Conservation (phyloP, 768 basidiomycete genomes). For the Chlorophyllum brunneum region DNA sequence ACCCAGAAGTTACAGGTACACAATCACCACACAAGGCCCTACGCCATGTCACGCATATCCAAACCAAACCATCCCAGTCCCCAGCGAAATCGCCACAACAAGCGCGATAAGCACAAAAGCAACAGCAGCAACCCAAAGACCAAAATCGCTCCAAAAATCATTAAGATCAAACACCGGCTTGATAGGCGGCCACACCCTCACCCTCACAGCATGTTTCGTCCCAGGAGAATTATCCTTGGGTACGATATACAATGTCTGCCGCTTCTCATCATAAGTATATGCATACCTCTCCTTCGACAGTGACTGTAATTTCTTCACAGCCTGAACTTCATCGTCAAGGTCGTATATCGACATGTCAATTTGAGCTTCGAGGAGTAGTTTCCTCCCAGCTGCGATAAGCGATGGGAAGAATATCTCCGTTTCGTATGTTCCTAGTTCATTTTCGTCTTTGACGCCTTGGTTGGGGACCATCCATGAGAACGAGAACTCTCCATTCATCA, state of each 20-base stretch:
- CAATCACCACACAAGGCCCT: neutral
- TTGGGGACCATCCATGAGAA: constrained; percentile 51
- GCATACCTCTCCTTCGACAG: constrained; percentile 33
- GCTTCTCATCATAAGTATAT: constrained; percentile 55
- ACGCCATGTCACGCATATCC: neutral
- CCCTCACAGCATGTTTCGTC: constrained; percentile 43
- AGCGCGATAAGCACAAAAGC: constrained; percentile 18
- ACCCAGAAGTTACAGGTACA: neutral
- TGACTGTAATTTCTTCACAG: neutral
- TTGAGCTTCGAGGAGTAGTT: constrained; percentile 57
- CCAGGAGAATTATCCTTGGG: constrained; percentile 38
- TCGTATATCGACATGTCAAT: constrained; percentile 9
- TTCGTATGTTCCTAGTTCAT: constrained; percentile 39
- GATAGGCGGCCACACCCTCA: constrained; percentile 53
- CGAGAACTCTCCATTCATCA: constrained; percentile 63
- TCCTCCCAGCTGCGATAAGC: constrained; percentile 50
- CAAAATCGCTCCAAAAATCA: constrained; percentile 61
- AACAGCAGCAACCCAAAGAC: constrained; percentile 19
- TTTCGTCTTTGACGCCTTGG: neutral
- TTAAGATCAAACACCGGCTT: constrained; percentile 51
- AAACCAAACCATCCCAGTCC: neutral
- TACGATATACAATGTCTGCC: constrained; percentile 76
- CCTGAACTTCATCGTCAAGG: neutral
- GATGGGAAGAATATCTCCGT: constrained; percentile 85
- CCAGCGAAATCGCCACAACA: constrained; percentile 9